phyloP scores from a whole-genome alignment of 176 grass and related monocot species.

The Cenchrus fungigraminus region DNA sequence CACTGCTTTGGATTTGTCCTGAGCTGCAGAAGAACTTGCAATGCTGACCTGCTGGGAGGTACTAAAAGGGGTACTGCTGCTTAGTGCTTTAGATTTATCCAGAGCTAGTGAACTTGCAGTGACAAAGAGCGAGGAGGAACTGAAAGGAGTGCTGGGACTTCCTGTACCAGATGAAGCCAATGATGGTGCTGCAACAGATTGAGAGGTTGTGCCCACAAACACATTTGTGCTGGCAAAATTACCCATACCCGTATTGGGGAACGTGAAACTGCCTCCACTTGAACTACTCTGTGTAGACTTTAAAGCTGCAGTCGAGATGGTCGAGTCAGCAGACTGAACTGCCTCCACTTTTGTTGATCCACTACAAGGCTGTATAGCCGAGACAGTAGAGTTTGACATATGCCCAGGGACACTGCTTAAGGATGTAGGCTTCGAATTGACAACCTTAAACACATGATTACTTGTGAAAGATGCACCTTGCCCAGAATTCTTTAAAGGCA shows the following conservation, averaged over 20 bases:
- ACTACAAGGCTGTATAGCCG: conserved; percentile 20
- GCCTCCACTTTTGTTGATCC: not conserved
- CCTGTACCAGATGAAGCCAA: conserved; percentile 17
- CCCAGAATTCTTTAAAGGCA: conserved; percentile 39
- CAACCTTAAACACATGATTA: conserved; percentile 41
- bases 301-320: not conserved
- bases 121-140: conserved; percentile 19
- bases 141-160: not conserved
- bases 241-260: conserved; percentile 26
- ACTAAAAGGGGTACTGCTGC: conserved; percentile 14
- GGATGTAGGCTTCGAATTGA: conserved; percentile 27
- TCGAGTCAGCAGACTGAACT: conserved; percentile 24
- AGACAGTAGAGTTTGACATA: conserved; percentile 18
- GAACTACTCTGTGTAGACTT: conserved; percentile 12
- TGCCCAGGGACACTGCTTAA: conserved; percentile 39
- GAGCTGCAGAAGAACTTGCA: not conserved
- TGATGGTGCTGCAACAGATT: conserved; percentile 20
- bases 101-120: conserved; percentile 1
- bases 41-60: conserved; percentile 10
- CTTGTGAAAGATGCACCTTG: conserved; percentile 44
- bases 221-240: conserved; percentile 18
- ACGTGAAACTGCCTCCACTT: conserved; percentile 33
- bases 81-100: conserved; percentile 31
- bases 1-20: conserved; percentile 19
- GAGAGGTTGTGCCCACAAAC: conserved; percentile 5